Evolutionary conservation across 176 grass and related monocot genomes (phyloP).

Genomic region (Rhynchospora tenuis): DNA sequence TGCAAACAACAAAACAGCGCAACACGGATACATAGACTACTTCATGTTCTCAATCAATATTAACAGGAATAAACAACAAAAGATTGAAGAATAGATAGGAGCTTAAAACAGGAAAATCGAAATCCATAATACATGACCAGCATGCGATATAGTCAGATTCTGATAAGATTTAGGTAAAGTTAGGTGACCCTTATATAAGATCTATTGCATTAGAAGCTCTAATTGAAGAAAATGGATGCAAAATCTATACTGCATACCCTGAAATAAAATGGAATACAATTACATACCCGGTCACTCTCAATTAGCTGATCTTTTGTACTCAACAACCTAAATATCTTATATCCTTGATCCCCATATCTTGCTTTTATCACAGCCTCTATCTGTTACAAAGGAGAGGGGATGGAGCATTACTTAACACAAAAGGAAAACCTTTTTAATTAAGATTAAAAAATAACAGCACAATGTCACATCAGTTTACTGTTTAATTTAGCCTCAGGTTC

Average conservation of each 20-base stretch:
- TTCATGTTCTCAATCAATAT: neutral
- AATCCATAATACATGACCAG: neutral
- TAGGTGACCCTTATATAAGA: slow-evolving; percentile 18
- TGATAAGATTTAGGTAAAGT: slow-evolving; percentile 11
- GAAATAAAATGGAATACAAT: slow-evolving; percentile 10
- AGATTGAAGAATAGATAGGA: neutral
- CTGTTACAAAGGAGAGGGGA: slow-evolving; percentile 37
- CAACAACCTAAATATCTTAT: slow-evolving; percentile 74
- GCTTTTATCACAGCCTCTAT: slow-evolving; percentile 66
- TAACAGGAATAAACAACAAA: neutral
- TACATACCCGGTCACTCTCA: slow-evolving; percentile 75
- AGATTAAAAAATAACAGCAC: neutral
- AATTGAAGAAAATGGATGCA: slow-evolving; percentile 5
- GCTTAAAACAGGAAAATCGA: neutral
- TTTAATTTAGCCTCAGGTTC: neutral
- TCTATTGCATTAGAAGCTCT: slow-evolving; percentile 3
- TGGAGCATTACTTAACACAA: slow-evolving; percentile 13
- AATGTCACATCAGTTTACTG: neutral
- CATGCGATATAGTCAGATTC: slow-evolving; percentile 16
- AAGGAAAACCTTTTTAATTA: neutral
- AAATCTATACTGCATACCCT: neutral
- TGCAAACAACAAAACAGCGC: neutral
- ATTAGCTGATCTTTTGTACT: slow-evolving; percentile 28
- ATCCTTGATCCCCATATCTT: slow-evolving; percentile 70
- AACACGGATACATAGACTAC: neutral